A percentile compares a stretch with the other conserved stretches of the same genome.
phyloP scores from a whole-genome alignment of 2,329 filamentous ascomycete genomes.

The Sclerotinia glacialis region DNA sequence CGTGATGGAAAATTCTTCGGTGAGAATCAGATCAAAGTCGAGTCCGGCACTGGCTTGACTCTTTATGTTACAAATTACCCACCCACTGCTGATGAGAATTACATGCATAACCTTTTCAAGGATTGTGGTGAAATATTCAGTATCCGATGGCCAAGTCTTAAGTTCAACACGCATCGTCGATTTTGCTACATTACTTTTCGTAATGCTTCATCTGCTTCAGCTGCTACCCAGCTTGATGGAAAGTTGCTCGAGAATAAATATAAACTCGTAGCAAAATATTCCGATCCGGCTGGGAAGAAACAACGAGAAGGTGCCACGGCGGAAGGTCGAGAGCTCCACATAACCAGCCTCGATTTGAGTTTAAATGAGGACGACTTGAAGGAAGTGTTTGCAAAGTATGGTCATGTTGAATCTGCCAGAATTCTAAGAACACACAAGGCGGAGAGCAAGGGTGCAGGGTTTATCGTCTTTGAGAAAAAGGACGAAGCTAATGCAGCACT shows the following conservation, averaged over 20 bases:
- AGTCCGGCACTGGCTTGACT: constrained; percentile 72
- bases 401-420: constrained; percentile 68
- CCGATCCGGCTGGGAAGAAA: constrained; percentile 76
- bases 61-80: constrained; percentile 92
- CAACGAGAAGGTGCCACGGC: constrained; percentile 73
- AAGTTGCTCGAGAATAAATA: constrained; percentile 65
- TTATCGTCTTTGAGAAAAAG: constrained; percentile 71
- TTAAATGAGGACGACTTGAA: constrained; percentile 66
- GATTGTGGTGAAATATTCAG: constrained; percentile 79
- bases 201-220: constrained; percentile 62
- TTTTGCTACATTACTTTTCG: constrained; percentile 97
- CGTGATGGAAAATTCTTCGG: constrained; percentile 78
- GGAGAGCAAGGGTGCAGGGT: constrained; percentile 73
- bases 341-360: constrained; percentile 64
- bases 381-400: constrained; percentile 71
- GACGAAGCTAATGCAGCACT: constrained; percentile 66
- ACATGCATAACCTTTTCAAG: constrained; percentile 65
- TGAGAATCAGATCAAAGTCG: constrained; percentile 69
- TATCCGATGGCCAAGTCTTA: constrained; percentile 86
- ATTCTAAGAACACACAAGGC: constrained; percentile 67
- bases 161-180: constrained; percentile 80
- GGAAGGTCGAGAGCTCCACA: constrained; percentile 84
- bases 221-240: constrained; percentile 71
- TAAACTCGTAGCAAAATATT: constrained; percentile 75
- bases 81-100: constrained; percentile 67